Conservation (phyloP, 805 yeast species). For the Myxozyma geophila region DNA sequence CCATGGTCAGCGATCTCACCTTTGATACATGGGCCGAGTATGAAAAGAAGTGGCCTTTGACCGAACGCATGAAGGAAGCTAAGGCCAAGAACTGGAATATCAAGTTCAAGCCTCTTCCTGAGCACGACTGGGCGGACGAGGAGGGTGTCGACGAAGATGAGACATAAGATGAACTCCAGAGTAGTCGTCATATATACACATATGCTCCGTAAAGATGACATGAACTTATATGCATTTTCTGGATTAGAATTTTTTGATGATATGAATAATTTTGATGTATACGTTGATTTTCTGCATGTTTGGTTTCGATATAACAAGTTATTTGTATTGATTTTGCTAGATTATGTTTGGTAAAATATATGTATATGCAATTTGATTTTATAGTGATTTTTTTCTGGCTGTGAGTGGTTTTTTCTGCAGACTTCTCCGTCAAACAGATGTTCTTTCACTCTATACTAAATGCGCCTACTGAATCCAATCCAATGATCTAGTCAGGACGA, state of each 20-base stretch:
- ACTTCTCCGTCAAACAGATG: too few species aligned
- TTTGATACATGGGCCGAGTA: conserved; percentile 8
- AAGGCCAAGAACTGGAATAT: conserved; percentile 1
- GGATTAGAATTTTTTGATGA: background rate
- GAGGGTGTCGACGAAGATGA: background rate
- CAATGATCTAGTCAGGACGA: too few species aligned
- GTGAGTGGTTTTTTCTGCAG: too few species aligned
- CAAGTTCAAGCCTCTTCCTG: conserved; percentile 8
- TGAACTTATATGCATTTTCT: too few species aligned
- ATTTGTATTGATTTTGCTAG: too few species aligned
- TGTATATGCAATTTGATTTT: too few species aligned
- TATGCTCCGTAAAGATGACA: too few species aligned
- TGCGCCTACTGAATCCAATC: too few species aligned
- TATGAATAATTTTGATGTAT: background rate
- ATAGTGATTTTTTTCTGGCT: too few species aligned
- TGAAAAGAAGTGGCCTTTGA: conserved; percentile 10
- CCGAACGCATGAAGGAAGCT: background rate
- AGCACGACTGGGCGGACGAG: conserved; percentile 5
- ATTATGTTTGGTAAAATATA: too few species aligned
- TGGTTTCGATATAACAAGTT: too few species aligned
- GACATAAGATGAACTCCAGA: background rate
- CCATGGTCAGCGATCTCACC: conserved; percentile 8
- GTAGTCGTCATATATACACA: background rate
- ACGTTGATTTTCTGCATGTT: background rate
- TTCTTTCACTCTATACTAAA: too few species aligned